Percentiles rank a stretch among this genome's conserved stretches.
Evolutionary conservation across 73 alveolate genomes (phyloP).

Genomic region (Paraurostyla sp.): DNA sequence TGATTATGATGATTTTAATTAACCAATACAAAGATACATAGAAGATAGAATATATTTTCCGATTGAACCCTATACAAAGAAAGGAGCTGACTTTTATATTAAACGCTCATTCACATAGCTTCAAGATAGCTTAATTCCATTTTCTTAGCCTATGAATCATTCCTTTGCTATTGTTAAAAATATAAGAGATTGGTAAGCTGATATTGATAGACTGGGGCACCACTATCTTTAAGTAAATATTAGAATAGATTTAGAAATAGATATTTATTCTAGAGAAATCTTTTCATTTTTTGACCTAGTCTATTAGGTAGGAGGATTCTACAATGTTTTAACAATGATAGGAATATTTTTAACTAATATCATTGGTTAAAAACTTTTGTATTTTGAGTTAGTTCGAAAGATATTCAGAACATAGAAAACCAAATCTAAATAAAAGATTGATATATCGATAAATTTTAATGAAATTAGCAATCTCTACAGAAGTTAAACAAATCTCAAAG

Average conservation of each 20-base stretch:
- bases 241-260: background rate
- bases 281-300: background rate
- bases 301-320: background rate
- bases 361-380: no score
- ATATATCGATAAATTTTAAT: no score
- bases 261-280: background rate
- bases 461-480: no score
- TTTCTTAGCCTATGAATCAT: background rate
- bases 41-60: slow-evolving; percentile 30
- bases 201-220: background rate
- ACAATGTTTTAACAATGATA: background rate
- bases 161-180: background rate
- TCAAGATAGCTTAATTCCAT: slow-evolving; percentile 2
- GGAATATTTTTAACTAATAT: background rate
- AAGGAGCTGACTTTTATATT: background rate
- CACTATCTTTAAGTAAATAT: background rate
- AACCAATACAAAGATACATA: slow-evolving; percentile 21
- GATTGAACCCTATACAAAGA: slow-evolving; percentile 46
- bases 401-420: no score
- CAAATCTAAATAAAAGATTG: no score
- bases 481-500: no score
- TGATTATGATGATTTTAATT: slow-evolving; percentile 36
- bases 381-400: no score
- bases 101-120: slow-evolving; percentile 6
- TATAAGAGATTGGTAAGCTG: background rate